Evolutionary conservation across 345 rosid species (phyloP).

Genomic region (Adansonia digitata): DNA sequence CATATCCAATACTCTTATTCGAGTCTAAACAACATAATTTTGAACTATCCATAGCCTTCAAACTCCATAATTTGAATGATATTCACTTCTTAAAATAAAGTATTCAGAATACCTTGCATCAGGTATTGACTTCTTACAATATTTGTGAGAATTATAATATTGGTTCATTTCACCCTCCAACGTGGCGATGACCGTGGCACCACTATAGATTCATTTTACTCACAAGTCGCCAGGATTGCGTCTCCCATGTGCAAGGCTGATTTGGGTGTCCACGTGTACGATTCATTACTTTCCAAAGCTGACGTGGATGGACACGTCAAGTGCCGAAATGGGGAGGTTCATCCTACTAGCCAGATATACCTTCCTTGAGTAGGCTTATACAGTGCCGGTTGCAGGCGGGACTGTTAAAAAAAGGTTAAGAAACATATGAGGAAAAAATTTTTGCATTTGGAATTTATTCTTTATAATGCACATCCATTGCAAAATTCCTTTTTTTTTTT

Average conservation of each 20-base stretch:
- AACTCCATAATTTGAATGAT: neutral
- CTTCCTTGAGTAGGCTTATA: conserved; percentile 45
- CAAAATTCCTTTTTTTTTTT: conserved; percentile 31
- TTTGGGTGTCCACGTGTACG: neutral
- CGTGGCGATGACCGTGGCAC: neutral
- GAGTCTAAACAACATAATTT: too few species aligned
- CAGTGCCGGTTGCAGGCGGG: conserved; percentile 32
- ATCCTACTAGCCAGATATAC: conserved; percentile 30
- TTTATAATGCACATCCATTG: conserved; percentile 44
- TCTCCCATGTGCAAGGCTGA: neutral
- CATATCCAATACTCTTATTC: too few species aligned
- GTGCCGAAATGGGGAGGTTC: neutral
- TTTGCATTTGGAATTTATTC: conserved; percentile 53
- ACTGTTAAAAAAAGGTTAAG: conserved; percentile 30
- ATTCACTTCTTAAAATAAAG: too few species aligned
- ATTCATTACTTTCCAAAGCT: neutral
- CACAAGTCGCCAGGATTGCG: neutral
- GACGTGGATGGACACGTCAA: conserved; percentile 4
- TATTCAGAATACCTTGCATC: too few species aligned
- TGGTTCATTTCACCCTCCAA: too few species aligned
- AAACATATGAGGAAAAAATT: conserved; percentile 4
- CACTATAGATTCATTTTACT: neutral
- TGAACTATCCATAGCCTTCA: neutral
- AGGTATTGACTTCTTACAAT: too few species aligned
- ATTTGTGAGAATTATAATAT: too few species aligned